A percentile compares a stretch with the other conserved stretches of the same genome.
Evolutionary conservation across 495 filamentous ascomycete genomes (phyloP).

Genomic region (Halenospora varia): DNA sequence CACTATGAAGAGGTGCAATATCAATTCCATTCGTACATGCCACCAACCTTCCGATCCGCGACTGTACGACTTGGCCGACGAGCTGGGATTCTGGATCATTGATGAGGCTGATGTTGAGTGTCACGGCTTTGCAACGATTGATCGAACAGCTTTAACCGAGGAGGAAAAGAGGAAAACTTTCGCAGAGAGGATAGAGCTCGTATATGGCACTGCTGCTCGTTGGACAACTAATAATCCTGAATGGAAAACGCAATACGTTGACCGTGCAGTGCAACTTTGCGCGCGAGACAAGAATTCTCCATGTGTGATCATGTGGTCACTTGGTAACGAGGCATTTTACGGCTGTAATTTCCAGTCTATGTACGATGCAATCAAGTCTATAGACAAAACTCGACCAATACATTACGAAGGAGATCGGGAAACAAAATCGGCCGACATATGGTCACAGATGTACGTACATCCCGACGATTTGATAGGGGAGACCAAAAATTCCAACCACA

Average conservation of each 20-base stretch:
- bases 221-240: slow-evolving; percentile 61
- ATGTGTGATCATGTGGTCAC: slow-evolving; percentile 66
- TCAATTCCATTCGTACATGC: slow-evolving; percentile 62
- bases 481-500: slow-evolving; percentile 30
- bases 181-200: slow-evolving; percentile 32
- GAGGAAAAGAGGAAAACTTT: slow-evolving; percentile 5
- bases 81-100: slow-evolving; percentile 68
- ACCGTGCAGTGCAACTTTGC: slow-evolving; percentile 62
- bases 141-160: slow-evolving; percentile 20
- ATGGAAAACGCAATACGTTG: slow-evolving; percentile 66
- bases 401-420: slow-evolving; percentile 66
- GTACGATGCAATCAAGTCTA: slow-evolving; percentile 55
- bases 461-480: slow-evolving; percentile 41
- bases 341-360: slow-evolving; percentile 66
- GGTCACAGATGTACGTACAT: slow-evolving; percentile 61
- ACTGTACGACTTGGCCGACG: slow-evolving; percentile 63
- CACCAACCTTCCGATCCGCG: slow-evolving; percentile 58
- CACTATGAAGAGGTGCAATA: slow-evolving; percentile 63
- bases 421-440: slow-evolving; percentile 59
- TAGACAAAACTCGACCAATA: slow-evolving; percentile 54
- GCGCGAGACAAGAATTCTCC: slow-evolving; percentile 65
- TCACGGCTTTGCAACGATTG: slow-evolving; percentile 58
- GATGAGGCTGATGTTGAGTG: slow-evolving; percentile 74
- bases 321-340: slow-evolving; percentile 71
- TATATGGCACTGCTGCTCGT: slow-evolving; percentile 32